A percentile compares a stretch with the other conserved stretches of the same genome.
Evolutionary conservation across 106 monocot species (phyloP).

Genomic region (Acorus gramineus): DNA sequence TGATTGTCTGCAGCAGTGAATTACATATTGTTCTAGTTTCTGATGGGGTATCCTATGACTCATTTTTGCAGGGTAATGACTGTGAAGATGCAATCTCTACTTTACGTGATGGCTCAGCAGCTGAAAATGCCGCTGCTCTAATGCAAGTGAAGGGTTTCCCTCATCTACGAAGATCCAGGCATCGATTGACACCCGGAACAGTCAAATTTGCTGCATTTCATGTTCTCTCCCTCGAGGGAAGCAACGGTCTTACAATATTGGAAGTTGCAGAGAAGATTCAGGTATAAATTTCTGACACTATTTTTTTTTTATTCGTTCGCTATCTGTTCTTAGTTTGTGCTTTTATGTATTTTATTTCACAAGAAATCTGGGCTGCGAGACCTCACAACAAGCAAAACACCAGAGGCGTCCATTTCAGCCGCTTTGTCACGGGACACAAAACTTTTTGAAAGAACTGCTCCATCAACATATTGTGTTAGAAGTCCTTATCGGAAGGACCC

Average conservation of each 20-base stretch:
- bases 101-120: slow-evolving; percentile 81
- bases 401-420: slow-evolving; percentile 98
- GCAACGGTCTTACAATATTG: slow-evolving; percentile 75
- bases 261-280: slow-evolving; percentile 99
- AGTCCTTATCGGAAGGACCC: slow-evolving; percentile 84
- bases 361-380: slow-evolving; percentile 98
- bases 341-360: not conserved
- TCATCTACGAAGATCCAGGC: slow-evolving; percentile 62
- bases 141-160: slow-evolving; percentile 87
- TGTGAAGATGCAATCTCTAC: slow-evolving; percentile 66
- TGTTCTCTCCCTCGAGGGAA: slow-evolving; percentile 91
- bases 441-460: slow-evolving; percentile 97
- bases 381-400: slow-evolving; percentile 97
- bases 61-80: slow-evolving; percentile 51
- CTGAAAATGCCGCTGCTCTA: slow-evolving; percentile 84
- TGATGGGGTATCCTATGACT: too few species aligned
- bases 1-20: too few species aligned
- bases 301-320: slow-evolving; percentile 2
- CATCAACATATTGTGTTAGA: slow-evolving; percentile 93
- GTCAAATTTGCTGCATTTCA: slow-evolving; percentile 99
- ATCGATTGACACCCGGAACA: slow-evolving; percentile 92
- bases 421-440: slow-evolving; percentile 85
- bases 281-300: slow-evolving; percentile 25
- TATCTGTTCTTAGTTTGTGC: not conserved
- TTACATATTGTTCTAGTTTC: too few species aligned